phyloP scores from a whole-genome alignment of 129 eudicot species.

The Lonicera japonica region DNA sequence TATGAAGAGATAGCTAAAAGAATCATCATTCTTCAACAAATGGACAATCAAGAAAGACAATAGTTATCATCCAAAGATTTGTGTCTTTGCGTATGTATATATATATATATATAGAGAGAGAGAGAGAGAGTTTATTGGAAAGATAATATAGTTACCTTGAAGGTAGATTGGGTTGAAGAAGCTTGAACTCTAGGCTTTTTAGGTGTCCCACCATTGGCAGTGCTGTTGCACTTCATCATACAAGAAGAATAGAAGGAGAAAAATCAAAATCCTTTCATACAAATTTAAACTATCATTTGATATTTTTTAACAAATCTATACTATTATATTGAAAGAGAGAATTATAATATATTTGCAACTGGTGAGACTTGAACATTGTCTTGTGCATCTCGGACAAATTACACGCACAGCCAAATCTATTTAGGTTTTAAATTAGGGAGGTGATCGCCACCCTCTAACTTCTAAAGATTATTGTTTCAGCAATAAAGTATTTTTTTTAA shows the following conservation, averaged over 20 bases:
- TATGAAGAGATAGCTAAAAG: conserved; percentile 23
- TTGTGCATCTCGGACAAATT: too few relatives aligned
- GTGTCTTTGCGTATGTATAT: conserved; percentile 3
- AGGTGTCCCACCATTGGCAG: conserved; percentile 61
- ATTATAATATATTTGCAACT: too few relatives aligned
- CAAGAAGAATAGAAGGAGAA: background rate
- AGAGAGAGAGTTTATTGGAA: conserved; percentile 13
- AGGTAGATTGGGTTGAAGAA: conserved; percentile 48
- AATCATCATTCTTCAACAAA: conserved; percentile 25
- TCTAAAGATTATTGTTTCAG: too few relatives aligned
- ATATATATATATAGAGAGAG: too few relatives aligned
- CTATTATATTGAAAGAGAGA: too few relatives aligned
- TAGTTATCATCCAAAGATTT: conserved; percentile 19
- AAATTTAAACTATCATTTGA: too few relatives aligned
- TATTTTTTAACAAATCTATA: too few relatives aligned
- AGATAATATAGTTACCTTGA: conserved; percentile 28
- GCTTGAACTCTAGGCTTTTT: conserved; percentile 88
- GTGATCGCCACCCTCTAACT: too few relatives aligned
- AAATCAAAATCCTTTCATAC: background rate
- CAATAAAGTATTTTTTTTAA: too few relatives aligned
- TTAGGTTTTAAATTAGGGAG: too few relatives aligned
- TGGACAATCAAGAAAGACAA: conserved; percentile 41
- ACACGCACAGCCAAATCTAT: too few relatives aligned
- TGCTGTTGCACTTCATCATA: conserved; percentile 65
- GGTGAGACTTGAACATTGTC: too few relatives aligned